Evolutionary conservation across 139 green algal species (phyloP).

Genomic region (Protoeuglena noctilucae): DNA sequence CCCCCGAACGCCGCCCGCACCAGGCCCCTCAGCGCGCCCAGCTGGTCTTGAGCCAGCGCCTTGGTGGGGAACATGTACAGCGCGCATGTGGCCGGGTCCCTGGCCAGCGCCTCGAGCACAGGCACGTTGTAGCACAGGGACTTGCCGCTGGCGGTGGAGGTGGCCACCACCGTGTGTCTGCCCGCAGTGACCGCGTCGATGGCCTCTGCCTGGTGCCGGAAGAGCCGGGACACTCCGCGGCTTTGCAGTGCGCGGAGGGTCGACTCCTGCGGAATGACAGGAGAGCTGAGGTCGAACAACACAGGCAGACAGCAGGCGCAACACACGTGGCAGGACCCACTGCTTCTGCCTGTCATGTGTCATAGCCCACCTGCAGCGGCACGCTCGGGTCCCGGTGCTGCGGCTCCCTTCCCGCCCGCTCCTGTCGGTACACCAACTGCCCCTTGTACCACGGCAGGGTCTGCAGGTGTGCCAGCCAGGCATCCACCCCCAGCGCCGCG

Average conservation of each 20-base stretch:
- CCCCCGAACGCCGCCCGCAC: conserved; percentile 3
- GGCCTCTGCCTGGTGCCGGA: conserved; percentile 33
- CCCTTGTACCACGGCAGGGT: conserved; percentile 34
- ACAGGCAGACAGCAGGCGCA: no score
- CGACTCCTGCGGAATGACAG: conserved; percentile 13
- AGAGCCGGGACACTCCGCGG: conserved; percentile 25
- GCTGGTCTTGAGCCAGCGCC: conserved; percentile 67
- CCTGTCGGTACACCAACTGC: conserved; percentile 45
- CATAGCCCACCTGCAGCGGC: no score
- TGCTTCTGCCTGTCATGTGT: no score
- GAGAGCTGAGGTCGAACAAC: no score
- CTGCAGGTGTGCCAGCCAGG: conserved; percentile 45
- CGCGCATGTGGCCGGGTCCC: conserved; percentile 33
- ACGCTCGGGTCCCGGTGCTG: conserved; percentile 6
- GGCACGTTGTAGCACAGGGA: conserved; percentile 78
- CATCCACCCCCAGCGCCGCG: conserved; percentile 13
- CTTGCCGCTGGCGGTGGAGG: conserved; percentile 82
- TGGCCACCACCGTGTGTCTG: conserved; percentile 63
- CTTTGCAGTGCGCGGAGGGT: conserved; percentile 17
- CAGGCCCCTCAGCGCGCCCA: conserved; percentile 35
- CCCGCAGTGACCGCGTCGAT: conserved; percentile 32
- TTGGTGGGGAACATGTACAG: conserved; percentile 95
- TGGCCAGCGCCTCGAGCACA: conserved; percentile 29
- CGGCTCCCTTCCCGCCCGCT: conserved; percentile 27
- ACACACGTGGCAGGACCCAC: no score